Base-by-base conservation (phyloP, 495 filamentous ascomycete species). In the Trichocladium uniseriatum region DNA sequence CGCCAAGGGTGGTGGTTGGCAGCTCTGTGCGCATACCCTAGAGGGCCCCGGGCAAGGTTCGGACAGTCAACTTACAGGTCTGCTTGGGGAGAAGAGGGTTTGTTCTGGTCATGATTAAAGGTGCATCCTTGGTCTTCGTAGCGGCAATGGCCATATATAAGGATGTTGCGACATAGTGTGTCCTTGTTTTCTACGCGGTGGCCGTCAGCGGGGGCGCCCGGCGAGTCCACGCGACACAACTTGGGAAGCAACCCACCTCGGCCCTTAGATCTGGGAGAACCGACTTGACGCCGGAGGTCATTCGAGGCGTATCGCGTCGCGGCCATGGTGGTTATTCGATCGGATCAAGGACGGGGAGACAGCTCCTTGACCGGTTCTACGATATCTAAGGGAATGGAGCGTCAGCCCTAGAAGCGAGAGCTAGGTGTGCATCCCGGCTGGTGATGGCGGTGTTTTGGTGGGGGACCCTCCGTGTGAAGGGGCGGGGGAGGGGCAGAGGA, bases 81-180 rank as follows among this genome's bases (percentile, higher is more conserved):
- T 54, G 72, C 55, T 60, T 81, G 75, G 36, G 67, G 55, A 45
- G 60, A 61, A 15, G 64, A 64, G 38, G 63, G 61, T 61, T 80
- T 90, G 50, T 76, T 71, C 38, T 80, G 79, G 57, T 94, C 86
- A 64, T 96, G 90, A 57, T 90, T 91, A 70, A 94, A 96, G 52
- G 84, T 79, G 66, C 90, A 96, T 18, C 87, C 86, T 71, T 89
- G 84, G 59, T 92, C 87, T 68, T 92, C 84, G 66, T 86, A 95
- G 43, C 87, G 83, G 66, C 91, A 97, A 63, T 89, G 82, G 24
- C 91, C 91, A 65, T 95, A 95, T 51, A 97, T 95, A 32, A 87
- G 79, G 11, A 97, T 82, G 66, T 97, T 95, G 54, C 90, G 82
- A 69, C 91, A 97, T 21, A 92, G 74, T 0, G 87, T 95, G 56